Conservation (phyloP, 2,329 filamentous ascomycete genomes). For the Cladobotryum mycophilum region DNA sequence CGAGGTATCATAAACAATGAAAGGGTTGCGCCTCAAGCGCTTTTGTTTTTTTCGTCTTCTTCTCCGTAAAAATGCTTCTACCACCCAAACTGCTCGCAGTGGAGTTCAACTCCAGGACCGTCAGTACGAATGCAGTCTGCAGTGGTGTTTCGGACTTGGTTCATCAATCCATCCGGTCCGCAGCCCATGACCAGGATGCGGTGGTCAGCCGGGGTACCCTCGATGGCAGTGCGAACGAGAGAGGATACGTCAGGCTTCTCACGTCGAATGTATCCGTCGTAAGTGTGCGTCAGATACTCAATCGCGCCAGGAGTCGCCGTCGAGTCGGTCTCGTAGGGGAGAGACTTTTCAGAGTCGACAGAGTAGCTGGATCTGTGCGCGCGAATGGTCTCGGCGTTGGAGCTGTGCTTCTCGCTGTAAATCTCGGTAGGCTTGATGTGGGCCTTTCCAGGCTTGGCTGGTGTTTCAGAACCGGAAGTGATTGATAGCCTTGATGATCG, state of each 20-base stretch:
- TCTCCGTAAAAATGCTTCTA: constrained; percentile 15
- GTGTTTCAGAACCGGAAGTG: too few species aligned
- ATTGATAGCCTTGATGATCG: constrained; percentile 9
- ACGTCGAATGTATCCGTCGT: constrained; percentile 21
- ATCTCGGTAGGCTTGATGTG: constrained; percentile 5
- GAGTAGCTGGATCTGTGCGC: constrained; percentile 2
- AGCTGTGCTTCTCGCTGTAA: constrained; percentile 10
- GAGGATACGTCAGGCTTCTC: constrained; percentile 32
- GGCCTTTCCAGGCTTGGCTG: too few species aligned
- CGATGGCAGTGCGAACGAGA: constrained; percentile 29
- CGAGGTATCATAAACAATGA: background rate
- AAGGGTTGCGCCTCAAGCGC: background rate
- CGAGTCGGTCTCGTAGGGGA: constrained; percentile 15
- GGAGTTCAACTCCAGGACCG: constrained; percentile 41
- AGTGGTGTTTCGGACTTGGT: constrained; percentile 34
- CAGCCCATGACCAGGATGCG: constrained; percentile 40
- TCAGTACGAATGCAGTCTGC: constrained; percentile 32
- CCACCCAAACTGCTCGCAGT: constrained; percentile 44
- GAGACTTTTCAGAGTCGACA: constrained; percentile 14
- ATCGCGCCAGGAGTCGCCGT: background rate
- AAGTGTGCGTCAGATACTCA: background rate
- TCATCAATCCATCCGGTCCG: constrained; percentile 39
- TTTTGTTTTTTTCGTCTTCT: background rate
- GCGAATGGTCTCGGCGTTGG: background rate
- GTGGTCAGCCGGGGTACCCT: constrained; percentile 21